Base-by-base conservation (phyloP, 768 basidiomycete species). In the Mycena pura region DNA sequence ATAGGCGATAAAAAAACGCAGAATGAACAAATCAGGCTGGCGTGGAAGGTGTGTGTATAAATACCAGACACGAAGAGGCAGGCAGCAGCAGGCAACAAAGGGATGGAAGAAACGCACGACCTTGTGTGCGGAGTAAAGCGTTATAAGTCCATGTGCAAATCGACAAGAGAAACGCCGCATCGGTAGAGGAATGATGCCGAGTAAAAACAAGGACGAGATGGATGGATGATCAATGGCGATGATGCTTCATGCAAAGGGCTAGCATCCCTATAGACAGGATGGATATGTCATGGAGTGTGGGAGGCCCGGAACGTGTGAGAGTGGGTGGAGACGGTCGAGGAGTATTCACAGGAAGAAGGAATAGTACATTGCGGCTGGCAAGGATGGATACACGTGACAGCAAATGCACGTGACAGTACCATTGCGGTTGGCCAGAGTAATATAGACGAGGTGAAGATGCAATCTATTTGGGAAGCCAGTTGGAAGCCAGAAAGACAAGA, bases 201-300 rank as follows among this genome's bases (percentile, higher is more conserved):
- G 60, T 49, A 57, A 51, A 57, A 62, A 58, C 44, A 51, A 65
- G 57, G 44, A 57, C 28, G 57, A 60, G 59, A n/a, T n/a, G n/a
- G n/a, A n/a, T n/a, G n/a, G 67, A 75, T 76, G 77, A 74, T 70
- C 67, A 71, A 68, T 62, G 73, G 57, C 62, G 65, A 57, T 57
- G 63, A 64, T 68, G 71, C 66, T 70, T 67, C 58, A 65, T 56
- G 65, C 56, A 61, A 68, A 53, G 68, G 70, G 69, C 71, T 73
- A 70, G 73, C 72, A 76, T 77, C 80, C 77, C 76, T 69, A 71
- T 64, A 74, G 84, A 86, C 85, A 78, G 84, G 82, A 86, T 84
- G 84, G 81, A 86, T 86, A 86, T 82, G 85, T 86, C 85, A 73
- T 83, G 74, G 71, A 76, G 73, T 70, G 60, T 68, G 69, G 72